phyloP scores from a whole-genome alignment of 2,329 filamentous ascomycete genomes.

The Calycina herbarum region DNA sequence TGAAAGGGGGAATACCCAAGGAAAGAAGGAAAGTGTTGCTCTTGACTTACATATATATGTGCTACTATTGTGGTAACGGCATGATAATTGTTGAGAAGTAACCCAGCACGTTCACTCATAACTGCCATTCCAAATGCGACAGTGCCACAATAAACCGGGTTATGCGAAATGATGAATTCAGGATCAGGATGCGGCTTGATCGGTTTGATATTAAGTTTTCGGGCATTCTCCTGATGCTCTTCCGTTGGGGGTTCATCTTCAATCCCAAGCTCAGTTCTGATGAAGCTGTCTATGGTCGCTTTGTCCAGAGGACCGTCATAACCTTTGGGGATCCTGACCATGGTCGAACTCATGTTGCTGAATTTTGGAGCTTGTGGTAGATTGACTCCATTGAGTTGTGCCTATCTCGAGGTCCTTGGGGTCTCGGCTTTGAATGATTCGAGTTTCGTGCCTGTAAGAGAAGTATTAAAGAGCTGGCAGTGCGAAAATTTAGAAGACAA shows the following conservation, averaged over 20 bases:
- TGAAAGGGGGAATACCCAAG: no score
- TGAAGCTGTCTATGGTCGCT: neutral
- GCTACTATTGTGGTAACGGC: neutral
- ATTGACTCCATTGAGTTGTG: neutral
- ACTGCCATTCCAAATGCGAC: neutral
- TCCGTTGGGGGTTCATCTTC: neutral
- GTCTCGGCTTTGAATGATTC: neutral
- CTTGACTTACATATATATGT: slow-evolving; percentile 1
- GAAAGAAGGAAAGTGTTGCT: neutral
- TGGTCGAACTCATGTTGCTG: neutral
- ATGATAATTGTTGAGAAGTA: slow-evolving; percentile 9
- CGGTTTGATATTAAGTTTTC: neutral
- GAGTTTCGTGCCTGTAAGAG: neutral
- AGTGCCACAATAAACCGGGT: slow-evolving; percentile 8
- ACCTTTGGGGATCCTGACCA: neutral
- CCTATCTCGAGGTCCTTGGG: neutral
- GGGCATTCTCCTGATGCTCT: neutral
- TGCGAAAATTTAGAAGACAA: no score
- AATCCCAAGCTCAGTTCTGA: neutral
- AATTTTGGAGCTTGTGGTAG: neutral
- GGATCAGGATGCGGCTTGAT: slow-evolving; percentile 2
- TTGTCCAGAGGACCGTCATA: neutral
- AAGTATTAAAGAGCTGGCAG: no score
- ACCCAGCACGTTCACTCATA: slow-evolving; percentile 1
- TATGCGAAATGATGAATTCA: slow-evolving; percentile 2